phyloP scores from a whole-genome alignment of 2,329 filamentous ascomycete species.

The Hypoxylon sp. region DNA sequence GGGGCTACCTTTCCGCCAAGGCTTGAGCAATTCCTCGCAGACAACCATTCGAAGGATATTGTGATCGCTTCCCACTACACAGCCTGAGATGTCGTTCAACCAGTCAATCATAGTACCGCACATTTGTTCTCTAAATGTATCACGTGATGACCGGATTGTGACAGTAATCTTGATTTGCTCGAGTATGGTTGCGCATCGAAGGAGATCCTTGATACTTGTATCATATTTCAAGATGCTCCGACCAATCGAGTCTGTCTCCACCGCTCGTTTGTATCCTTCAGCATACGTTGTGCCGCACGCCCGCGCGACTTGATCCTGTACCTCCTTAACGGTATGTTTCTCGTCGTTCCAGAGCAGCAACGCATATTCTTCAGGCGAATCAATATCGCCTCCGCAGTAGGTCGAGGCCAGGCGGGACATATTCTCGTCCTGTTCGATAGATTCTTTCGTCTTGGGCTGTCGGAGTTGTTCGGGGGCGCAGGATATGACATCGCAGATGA shows the following conservation, averaged over 20 bases:
- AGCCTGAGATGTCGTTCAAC: conserved; percentile 91
- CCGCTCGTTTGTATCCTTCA: conserved; percentile 78
- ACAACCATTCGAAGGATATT: conserved; percentile 81
- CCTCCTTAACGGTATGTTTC: conserved; percentile 94
- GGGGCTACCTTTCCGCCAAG: conserved; percentile 86
- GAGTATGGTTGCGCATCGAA: conserved; percentile 83
- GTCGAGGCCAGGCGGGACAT: conserved; percentile 78
- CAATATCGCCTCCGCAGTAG: conserved; percentile 75
- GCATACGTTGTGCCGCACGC: conserved; percentile 78
- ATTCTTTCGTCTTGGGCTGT: conserved; percentile 81
- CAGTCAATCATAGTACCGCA: conserved; percentile 97
- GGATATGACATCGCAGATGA: conserved; percentile 96
- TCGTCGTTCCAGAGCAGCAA: conserved; percentile 97
- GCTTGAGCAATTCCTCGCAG: conserved; percentile 89
- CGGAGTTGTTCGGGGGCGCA: conserved; percentile 96
- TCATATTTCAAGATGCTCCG: conserved; percentile 84
- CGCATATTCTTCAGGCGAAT: conserved; percentile 78
- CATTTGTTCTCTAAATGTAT: conserved; percentile 98
- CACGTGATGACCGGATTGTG: conserved; percentile 89
- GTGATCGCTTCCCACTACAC: conserved; percentile 81
- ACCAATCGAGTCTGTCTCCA: conserved; percentile 89
- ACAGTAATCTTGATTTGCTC: conserved; percentile 97
- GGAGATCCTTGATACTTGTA: conserved; percentile 73
- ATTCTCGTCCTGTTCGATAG: conserved; percentile 82
- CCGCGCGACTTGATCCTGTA: conserved; percentile 86